phyloP scores from a whole-genome alignment of 352 stramenopile species.

The Pythium sp. region DNA sequence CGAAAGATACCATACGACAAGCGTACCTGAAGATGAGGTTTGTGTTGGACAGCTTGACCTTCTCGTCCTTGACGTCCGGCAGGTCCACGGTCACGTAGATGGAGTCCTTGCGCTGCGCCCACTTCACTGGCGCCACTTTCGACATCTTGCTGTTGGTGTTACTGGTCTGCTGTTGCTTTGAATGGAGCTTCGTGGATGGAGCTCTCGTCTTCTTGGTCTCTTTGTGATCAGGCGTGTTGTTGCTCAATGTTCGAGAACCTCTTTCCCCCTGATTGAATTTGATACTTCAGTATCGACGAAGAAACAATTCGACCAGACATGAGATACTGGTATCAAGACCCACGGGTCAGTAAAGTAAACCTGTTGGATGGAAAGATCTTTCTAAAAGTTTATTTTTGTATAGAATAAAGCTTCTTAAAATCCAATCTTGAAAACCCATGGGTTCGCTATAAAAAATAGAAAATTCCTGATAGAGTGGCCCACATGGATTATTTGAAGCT shows the following conservation, averaged over 20 bases:
- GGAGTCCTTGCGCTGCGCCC: slow-evolving; percentile 95
- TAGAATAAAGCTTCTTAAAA: too few species aligned
- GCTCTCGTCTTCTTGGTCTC: neutral
- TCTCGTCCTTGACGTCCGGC: slow-evolving; percentile 92
- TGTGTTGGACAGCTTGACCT: slow-evolving; percentile 88
- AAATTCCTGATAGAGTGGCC: neutral
- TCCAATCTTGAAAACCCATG: neutral
- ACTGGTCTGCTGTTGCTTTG: neutral
- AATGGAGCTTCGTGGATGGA: neutral
- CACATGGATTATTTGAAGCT: slow-evolving; percentile 1
- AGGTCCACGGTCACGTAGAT: slow-evolving; percentile 97
- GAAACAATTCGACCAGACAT: neutral
- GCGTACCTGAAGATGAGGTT: slow-evolving; percentile 86
- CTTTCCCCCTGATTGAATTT: slow-evolving; percentile 1
- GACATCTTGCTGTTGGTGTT: slow-evolving; percentile 16
- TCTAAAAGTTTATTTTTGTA: neutral
- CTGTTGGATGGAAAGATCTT: neutral
- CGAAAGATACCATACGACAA: neutral
- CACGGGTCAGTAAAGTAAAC: neutral
- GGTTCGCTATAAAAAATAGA: neutral
- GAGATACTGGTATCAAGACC: neutral
- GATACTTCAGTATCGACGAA: neutral
- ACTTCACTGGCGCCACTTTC: slow-evolving; percentile 91
- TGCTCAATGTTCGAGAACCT: slow-evolving; percentile 17
- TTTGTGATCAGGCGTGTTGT: slow-evolving; percentile 5